phyloP scores from a whole-genome alignment of 441 rosid species.

The Arabidopsis hybrid region DNA sequence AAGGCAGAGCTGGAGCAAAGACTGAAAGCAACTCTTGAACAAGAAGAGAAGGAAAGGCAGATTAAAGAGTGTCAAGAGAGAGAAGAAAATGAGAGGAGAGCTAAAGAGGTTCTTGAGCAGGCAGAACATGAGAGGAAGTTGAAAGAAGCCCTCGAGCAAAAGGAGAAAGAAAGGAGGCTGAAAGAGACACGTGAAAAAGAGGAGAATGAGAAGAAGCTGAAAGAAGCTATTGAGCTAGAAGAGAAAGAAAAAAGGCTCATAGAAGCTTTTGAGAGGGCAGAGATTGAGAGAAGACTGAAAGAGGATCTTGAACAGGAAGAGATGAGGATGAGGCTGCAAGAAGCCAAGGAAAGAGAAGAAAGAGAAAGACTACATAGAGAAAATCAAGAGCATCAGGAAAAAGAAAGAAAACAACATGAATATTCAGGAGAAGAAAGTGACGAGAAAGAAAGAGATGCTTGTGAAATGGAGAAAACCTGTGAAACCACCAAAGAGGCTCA shows the following conservation, averaged over 20 bases:
- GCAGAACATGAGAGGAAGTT: slow-evolving; percentile 49
- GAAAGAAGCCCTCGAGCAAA: slow-evolving; percentile 42
- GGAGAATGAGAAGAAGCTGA: slow-evolving; percentile 50
- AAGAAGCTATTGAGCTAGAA: slow-evolving; percentile 48
- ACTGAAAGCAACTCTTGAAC: slow-evolving; percentile 47
- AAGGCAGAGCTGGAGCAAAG: slow-evolving; percentile 53
- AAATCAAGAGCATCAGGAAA: slow-evolving; percentile 34
- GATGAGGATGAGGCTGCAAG: slow-evolving; percentile 38
- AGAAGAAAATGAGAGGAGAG: slow-evolving; percentile 52
- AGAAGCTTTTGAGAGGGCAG: slow-evolving; percentile 53
- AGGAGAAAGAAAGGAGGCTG: slow-evolving; percentile 50
- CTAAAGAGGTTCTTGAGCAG: slow-evolving; percentile 44
- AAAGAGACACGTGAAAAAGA: slow-evolving; percentile 49
- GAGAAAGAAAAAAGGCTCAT: slow-evolving; percentile 50
- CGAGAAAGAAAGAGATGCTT: slow-evolving; percentile 33
- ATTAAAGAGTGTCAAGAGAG: slow-evolving; percentile 40
- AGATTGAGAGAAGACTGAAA: slow-evolving; percentile 50
- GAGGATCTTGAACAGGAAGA: slow-evolving; percentile 51
- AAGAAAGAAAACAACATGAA: slow-evolving; percentile 44
- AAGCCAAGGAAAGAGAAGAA: slow-evolving; percentile 35
- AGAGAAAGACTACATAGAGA: slow-evolving; percentile 33
- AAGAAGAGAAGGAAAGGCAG: slow-evolving; percentile 48
- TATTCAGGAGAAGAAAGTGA: slow-evolving; percentile 41
- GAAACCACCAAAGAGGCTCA: slow-evolving; percentile 42
- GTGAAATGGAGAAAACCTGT: slow-evolving; percentile 42